These are phyloP conservation scores for Colletotrichum noveboracense DNA, from an alignment of 2,329 filamentous ascomycete genomes.

Conservation along the genomic window DNA sequence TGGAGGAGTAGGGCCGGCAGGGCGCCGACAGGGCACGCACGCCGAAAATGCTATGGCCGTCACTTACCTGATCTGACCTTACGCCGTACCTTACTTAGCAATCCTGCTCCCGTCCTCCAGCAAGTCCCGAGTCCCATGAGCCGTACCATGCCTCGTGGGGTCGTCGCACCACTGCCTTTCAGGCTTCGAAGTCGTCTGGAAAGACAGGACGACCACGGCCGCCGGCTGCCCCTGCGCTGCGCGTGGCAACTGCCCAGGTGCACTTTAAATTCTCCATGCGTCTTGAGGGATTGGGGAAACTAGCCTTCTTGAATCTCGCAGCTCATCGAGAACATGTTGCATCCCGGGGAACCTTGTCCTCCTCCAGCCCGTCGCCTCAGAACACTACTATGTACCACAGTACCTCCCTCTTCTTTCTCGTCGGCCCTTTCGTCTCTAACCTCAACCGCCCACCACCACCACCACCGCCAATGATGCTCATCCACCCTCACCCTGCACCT, in stretches of 20 bases:
- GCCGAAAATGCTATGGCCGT: background rate
- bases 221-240: background rate
- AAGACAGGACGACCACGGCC: background rate
- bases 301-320: constrained; percentile 1
- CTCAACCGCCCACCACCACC: background rate
- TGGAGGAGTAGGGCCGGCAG: constrained; percentile 11
- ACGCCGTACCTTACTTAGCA: background rate
- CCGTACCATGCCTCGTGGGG: constrained; percentile 1
- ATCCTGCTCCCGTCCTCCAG: background rate
- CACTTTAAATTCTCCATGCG: background rate
- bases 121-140: background rate
- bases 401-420: background rate
- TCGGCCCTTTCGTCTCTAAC: background rate
- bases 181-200: background rate
- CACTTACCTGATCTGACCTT: background rate
- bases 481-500: background rate
- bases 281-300: background rate
- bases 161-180: constrained; percentile 2
- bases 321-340: background rate
- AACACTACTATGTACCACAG: background rate
- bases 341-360: constrained; percentile 7
- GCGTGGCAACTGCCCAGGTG: constrained; percentile 2
- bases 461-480: background rate
- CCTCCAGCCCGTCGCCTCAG: background rate
- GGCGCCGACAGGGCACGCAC: constrained; percentile 19